Evolutionary conservation across 2,329 filamentous ascomycete species (phyloP).

Genomic region (Stachybotrys chlorohalonatus): DNA sequence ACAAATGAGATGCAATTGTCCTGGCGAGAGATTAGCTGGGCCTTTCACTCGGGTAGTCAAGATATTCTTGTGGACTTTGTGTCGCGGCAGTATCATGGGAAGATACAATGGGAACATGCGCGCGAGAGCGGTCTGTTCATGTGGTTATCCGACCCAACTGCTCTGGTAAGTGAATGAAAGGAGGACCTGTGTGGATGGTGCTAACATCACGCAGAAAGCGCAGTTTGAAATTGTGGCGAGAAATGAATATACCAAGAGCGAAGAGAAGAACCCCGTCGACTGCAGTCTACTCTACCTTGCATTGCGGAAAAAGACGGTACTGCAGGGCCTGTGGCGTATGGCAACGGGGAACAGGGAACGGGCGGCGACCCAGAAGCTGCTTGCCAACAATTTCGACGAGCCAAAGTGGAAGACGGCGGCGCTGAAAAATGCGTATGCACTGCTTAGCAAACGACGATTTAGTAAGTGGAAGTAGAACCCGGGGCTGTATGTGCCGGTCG

Average conservation of each 20-base stretch:
- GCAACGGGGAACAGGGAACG: constrained; percentile 86
- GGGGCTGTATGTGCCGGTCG: not conserved
- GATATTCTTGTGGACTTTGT: constrained; percentile 85
- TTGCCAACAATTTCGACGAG: constrained; percentile 87
- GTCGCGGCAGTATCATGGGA: constrained; percentile 67
- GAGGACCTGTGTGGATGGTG: not conserved
- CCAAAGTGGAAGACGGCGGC: constrained; percentile 81
- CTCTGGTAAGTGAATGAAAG: constrained; percentile 51
- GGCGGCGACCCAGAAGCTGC: constrained; percentile 63
- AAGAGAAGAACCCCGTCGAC: constrained; percentile 81
- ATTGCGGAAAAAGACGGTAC: constrained; percentile 78
- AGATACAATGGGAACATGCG: constrained; percentile 76
- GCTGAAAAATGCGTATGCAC: constrained; percentile 90
- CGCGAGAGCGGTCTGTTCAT: constrained; percentile 85
- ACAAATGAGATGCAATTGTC: constrained; percentile 57
- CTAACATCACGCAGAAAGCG: constrained; percentile 22
- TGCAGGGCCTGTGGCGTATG: constrained; percentile 92
- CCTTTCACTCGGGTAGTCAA: constrained; percentile 76
- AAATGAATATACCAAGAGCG: constrained; percentile 84
- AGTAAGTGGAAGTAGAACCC: constrained; percentile 34
- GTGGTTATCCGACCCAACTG: constrained; percentile 74
- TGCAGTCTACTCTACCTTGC: constrained; percentile 90
- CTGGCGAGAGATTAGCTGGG: constrained; percentile 78
- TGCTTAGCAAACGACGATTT: constrained; percentile 85
- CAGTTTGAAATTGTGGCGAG: constrained; percentile 89